Evolutionary conservation across 225 moss, liverwort and hornwort genomes (phyloP).

Genomic region (Bryum argenteum): DNA sequence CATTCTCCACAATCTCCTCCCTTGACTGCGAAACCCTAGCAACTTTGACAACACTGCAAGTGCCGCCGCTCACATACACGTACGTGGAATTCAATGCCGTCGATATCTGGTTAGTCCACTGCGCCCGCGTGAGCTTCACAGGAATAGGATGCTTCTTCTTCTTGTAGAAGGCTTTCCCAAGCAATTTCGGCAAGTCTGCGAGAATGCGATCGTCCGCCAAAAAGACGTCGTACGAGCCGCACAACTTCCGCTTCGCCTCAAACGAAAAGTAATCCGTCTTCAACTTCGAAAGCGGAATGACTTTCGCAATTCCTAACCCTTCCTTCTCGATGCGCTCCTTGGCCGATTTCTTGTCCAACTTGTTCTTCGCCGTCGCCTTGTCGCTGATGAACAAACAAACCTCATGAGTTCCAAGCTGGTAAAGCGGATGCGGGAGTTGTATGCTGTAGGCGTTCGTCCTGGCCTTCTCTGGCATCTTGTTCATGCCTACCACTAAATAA

Average conservation of each 20-base stretch:
- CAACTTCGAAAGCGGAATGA: slow-evolving; percentile 75
- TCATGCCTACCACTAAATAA: slow-evolving; percentile 61
- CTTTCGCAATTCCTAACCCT: slow-evolving; percentile 70
- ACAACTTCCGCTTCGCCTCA: slow-evolving; percentile 86
- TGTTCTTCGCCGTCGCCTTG: slow-evolving; percentile 41
- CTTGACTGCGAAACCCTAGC: slow-evolving; percentile 73
- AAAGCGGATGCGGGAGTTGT: slow-evolving; percentile 61
- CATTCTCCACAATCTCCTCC: slow-evolving; percentile 67
- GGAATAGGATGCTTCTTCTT: slow-evolving; percentile 94
- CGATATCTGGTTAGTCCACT: slow-evolving; percentile 72
- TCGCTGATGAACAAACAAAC: slow-evolving; percentile 76
- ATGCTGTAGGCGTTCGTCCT: slow-evolving; percentile 66
- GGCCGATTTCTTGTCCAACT: slow-evolving; percentile 64
- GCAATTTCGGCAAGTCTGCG: slow-evolving; percentile 63
- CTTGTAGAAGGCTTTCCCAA: slow-evolving; percentile 80
- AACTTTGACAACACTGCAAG: slow-evolving; percentile 82
- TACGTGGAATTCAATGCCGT: slow-evolving; percentile 65
- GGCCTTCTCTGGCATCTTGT: slow-evolving; percentile 57
- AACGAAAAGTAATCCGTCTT: slow-evolving; percentile 68
- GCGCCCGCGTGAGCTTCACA: slow-evolving; percentile 56
- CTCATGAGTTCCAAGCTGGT: slow-evolving; percentile 53
- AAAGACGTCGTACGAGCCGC: slow-evolving; percentile 85
- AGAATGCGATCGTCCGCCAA: slow-evolving; percentile 84
- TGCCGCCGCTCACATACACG: slow-evolving; percentile 71
- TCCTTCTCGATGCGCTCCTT: slow-evolving; percentile 71